Percentiles rank a stretch among this genome's conserved stretches.
Conservation (phyloP, 2,329 filamentous ascomycete species). For the Blastomyces silverae region DNA sequence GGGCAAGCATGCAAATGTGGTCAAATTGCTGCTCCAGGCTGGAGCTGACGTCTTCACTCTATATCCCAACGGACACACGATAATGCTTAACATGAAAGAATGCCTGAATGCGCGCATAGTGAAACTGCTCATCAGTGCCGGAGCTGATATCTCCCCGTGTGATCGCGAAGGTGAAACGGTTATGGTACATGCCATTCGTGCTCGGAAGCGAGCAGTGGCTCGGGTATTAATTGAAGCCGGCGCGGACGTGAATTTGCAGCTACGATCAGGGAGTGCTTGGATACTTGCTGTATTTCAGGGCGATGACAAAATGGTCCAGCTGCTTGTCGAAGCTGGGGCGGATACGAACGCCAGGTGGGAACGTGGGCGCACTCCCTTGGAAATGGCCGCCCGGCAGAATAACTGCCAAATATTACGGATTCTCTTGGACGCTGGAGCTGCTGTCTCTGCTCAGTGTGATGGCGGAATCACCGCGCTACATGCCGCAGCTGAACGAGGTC, state of each 20-base stretch:
- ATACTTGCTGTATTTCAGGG: neutral
- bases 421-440: neutral
- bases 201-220: neutral
- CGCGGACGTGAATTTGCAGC: neutral
- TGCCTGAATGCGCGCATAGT: neutral
- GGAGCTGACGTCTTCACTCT: constrained; percentile 5
- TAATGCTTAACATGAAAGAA: neutral
- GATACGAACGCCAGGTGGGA: neutral
- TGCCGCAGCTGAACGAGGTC: neutral
- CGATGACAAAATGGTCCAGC: neutral
- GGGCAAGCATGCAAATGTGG: neutral
- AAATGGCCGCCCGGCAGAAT: neutral
- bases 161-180: neutral
- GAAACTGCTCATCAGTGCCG: neutral
- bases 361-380: neutral
- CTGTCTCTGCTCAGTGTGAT: neutral
- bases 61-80: neutral
- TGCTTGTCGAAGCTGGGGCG: neutral
- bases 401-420: neutral
- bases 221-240: neutral
- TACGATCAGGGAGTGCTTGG: neutral
- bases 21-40: constrained; percentile 10
- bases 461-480: neutral
- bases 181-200: neutral
- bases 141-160: neutral